phyloP scores from a whole-genome alignment of 2,329 filamentous ascomycete species.

The Fusarium sp. region DNA sequence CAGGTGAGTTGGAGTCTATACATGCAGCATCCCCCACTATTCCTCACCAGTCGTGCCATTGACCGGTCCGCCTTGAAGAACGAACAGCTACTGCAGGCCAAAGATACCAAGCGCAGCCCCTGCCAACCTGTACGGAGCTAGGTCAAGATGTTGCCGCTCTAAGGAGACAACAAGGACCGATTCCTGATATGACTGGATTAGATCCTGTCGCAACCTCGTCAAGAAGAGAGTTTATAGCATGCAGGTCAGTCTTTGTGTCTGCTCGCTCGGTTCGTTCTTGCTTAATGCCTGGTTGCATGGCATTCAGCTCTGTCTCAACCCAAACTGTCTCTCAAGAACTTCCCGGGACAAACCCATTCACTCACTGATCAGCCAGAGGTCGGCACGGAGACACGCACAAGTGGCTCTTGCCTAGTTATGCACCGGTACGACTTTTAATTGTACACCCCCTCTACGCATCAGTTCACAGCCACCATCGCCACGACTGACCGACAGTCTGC shows the following conservation, averaged over 20 bases:
- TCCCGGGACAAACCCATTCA: neutral
- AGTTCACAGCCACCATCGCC: neutral
- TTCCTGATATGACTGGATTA: neutral
- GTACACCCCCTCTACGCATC: neutral
- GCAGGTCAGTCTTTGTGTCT: neutral
- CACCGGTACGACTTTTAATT: neutral
- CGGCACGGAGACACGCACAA: neutral
- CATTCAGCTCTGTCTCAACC: neutral
- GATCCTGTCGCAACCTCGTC: neutral
- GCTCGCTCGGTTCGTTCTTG: neutral
- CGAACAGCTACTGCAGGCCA: neutral
- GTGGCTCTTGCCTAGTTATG: neutral
- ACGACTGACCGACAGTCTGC: too few species aligned
- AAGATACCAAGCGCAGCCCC: neutral
- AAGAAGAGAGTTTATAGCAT: neutral
- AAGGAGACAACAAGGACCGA: neutral
- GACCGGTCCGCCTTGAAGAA: neutral
- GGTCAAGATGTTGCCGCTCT: neutral
- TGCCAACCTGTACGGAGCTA: neutral
- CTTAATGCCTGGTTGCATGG: neutral
- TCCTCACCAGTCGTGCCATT: neutral
- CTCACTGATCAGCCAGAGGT: neutral
- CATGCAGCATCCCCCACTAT: neutral
- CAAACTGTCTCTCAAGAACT: neutral
- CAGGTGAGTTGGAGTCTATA: neutral